These are phyloP conservation scores for Loxodes magnus DNA, from an alignment of 73 alveolate species.

Conservation along the genomic window DNA sequence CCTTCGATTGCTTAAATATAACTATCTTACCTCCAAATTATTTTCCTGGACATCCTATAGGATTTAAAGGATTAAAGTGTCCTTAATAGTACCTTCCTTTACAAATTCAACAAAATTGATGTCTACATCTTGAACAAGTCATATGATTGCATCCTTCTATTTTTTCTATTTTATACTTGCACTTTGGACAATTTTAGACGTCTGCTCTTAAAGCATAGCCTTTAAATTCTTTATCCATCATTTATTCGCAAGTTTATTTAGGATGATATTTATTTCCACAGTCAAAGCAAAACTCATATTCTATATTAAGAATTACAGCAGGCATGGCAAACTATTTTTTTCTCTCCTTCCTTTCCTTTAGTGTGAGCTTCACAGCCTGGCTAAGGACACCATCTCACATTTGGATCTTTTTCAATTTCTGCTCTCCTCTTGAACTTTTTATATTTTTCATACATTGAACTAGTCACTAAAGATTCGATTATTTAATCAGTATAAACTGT, in stretches of 20 bases:
- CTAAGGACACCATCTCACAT: constrained; percentile 17
- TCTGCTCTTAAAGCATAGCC: background rate
- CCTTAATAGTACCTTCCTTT: constrained; percentile 13
- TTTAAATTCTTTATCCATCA: constrained; percentile 12
- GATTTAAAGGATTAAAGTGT: constrained; percentile 8
- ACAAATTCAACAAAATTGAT: constrained; percentile 56
- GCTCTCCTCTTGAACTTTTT: constrained; percentile 3
- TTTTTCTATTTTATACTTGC: constrained; percentile 41
- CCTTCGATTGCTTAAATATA: too few relatives aligned
- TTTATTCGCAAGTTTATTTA: background rate
- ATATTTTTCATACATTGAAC: constrained; percentile 7
- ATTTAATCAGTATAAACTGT: constrained; percentile 7
- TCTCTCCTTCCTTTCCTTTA: background rate
- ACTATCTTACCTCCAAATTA: too few relatives aligned
- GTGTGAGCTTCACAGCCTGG: constrained; percentile 16
- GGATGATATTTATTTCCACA: constrained; percentile 15
- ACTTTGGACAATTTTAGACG: constrained; percentile 37
- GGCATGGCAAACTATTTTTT: background rate
- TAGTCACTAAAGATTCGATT: background rate
- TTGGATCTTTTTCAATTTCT: constrained; percentile 16
- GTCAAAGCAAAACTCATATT: constrained; percentile 18
- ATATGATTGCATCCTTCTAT: constrained; percentile 55
- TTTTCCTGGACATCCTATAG: background rate
- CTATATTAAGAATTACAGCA: constrained; percentile 10
- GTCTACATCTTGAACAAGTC: constrained; percentile 52